A percentile compares a stretch with the other conserved stretches of the same genome.
Evolutionary conservation across 1,284 basidiomycete species (phyloP).

Genomic region (Waitea zeae): DNA sequence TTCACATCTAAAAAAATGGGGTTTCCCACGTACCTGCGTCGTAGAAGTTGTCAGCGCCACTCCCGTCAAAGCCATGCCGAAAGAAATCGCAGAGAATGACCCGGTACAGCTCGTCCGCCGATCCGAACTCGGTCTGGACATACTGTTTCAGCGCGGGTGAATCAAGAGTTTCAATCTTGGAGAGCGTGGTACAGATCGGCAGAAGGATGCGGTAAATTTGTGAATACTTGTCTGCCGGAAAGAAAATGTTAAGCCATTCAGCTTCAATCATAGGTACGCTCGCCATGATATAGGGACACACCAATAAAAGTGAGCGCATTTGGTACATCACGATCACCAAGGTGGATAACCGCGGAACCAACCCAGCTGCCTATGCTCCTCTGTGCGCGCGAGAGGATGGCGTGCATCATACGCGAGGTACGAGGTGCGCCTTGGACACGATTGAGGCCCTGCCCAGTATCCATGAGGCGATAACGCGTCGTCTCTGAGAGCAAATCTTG

Average conservation of each 20-base stretch:
- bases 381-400: slow-evolving; percentile 63
- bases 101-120: slow-evolving; percentile 39
- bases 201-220: slow-evolving; percentile 75
- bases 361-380: slow-evolving; percentile 65
- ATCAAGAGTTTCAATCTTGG: slow-evolving; percentile 45
- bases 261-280: too few species aligned
- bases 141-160: slow-evolving; percentile 53
- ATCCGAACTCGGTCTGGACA: slow-evolving; percentile 66
- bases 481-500: slow-evolving; percentile 61
- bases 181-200: slow-evolving; percentile 63
- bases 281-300: slow-evolving; percentile 9
- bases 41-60: slow-evolving; percentile 8
- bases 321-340: slow-evolving; percentile 74
- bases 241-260: not conserved
- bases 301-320: slow-evolving; percentile 71
- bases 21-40: slow-evolving; percentile 19
- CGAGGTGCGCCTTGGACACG: slow-evolving; percentile 70
- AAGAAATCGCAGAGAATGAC: slow-evolving; percentile 72
- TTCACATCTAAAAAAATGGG: too few species aligned
- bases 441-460: slow-evolving; percentile 72
- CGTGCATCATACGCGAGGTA: slow-evolving; percentile 72
- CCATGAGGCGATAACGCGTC: slow-evolving; percentile 54
- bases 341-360: slow-evolving; percentile 37
- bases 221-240: slow-evolving; percentile 54
- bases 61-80: slow-evolving; percentile 28